Percentiles rank a stretch among this genome's conserved stretches.
Evolutionary conservation across 306 rosid species (phyloP).

Genomic region (Vachellia collinsii): DNA sequence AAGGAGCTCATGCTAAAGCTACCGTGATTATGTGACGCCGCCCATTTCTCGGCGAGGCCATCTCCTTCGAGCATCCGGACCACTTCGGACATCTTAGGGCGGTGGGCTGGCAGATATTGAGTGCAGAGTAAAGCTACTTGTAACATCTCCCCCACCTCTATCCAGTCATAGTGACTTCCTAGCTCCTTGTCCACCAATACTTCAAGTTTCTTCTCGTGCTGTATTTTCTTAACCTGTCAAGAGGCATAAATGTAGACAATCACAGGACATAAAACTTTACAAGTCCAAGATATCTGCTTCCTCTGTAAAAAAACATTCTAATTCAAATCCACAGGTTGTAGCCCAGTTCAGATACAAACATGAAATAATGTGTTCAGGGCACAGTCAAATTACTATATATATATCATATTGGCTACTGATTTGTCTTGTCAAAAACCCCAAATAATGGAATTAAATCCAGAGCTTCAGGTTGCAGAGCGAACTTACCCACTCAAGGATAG

Average conservation of each 20-base stretch:
- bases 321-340: neutral
- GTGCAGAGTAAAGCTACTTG: conserved; percentile 79
- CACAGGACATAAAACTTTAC: neutral
- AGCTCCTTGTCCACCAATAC: conserved; percentile 69
- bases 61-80: conserved; percentile 83
- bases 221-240: conserved; percentile 69
- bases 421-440: neutral
- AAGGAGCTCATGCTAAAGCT: conserved; percentile 45
- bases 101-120: conserved; percentile 67
- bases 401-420: neutral
- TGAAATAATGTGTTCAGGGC: neutral
- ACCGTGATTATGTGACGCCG: conserved; percentile 62
- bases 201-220: conserved; percentile 67
- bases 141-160: conserved; percentile 76
- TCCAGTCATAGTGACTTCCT: conserved; percentile 59
- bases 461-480: conserved; percentile 7
- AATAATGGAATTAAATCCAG: neutral
- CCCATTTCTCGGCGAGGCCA: conserved; percentile 81
- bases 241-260: neutral
- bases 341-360: neutral
- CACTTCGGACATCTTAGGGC: conserved; percentile 83
- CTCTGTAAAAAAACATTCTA: neutral
- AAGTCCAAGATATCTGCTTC: neutral
- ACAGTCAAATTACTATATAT: neutral
- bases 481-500: conserved; percentile 81